Conservation (phyloP, 352 stramenopile genomes). For the Pythium insidiosum region DNA sequence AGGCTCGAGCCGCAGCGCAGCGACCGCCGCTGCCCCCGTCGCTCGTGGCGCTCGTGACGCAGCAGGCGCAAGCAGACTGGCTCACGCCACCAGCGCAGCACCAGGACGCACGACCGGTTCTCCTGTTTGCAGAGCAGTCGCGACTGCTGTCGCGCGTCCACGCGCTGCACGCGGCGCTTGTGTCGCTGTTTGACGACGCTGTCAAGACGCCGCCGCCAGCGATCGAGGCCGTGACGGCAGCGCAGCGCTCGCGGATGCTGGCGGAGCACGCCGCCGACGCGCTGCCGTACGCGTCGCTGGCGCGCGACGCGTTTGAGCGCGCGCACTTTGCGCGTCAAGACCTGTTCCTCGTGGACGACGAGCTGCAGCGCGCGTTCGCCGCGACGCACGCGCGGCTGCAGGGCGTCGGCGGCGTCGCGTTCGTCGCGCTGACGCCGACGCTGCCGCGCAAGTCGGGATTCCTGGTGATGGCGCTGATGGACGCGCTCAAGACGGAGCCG, state of each 20-base stretch:
- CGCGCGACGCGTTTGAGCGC: constrained; percentile 55
- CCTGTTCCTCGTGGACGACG: constrained; percentile 69
- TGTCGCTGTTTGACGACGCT: too few species aligned
- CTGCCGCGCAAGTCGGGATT: constrained; percentile 69
- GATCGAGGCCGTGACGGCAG: constrained; percentile 34
- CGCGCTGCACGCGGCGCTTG: too few species aligned
- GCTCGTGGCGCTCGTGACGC: too few species aligned
- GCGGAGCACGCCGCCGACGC: constrained; percentile 40
- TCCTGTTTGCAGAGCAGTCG: too few species aligned
- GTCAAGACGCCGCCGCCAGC: too few species aligned
- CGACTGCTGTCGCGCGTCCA: too few species aligned
- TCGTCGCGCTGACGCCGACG: constrained; percentile 39
- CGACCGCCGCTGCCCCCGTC: too few species aligned
- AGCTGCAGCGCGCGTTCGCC: constrained; percentile 45
- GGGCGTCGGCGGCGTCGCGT: constrained; percentile 52
- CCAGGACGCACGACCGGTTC: too few species aligned
- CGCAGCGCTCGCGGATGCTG: constrained; percentile 53
- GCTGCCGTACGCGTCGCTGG: constrained; percentile 19
- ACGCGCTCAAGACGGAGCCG: constrained; percentile 67
- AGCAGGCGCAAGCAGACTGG: too few species aligned
- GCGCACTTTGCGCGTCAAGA: constrained; percentile 79
- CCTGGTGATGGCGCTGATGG: constrained; percentile 73
- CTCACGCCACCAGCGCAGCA: too few species aligned
- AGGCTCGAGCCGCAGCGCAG: too few species aligned
- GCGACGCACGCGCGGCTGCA: constrained; percentile 46